Evolutionary conservation across 495 filamentous ascomycete genomes (phyloP).

Genomic region (Delitschia confertaspora): DNA sequence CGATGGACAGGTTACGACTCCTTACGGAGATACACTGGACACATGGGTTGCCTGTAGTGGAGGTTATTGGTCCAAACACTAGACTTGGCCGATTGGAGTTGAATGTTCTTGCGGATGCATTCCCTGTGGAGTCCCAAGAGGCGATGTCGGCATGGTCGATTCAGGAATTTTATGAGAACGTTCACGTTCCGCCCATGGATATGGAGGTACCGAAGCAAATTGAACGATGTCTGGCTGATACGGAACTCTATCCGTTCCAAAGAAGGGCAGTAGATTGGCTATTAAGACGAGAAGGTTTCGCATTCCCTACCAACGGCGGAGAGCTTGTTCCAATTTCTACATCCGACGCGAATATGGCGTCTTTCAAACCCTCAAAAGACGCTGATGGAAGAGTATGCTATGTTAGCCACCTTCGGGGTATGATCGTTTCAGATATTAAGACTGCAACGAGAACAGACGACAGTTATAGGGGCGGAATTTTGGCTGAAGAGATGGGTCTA

Average conservation of each 20-base stretch:
- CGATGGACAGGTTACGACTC: not conserved
- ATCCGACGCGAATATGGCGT: not conserved
- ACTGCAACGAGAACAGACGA: slow-evolving; percentile 36
- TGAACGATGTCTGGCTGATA: slow-evolving; percentile 38
- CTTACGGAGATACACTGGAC: slow-evolving; percentile 15
- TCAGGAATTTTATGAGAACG: slow-evolving; percentile 56
- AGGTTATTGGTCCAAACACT: slow-evolving; percentile 2
- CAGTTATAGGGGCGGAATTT: slow-evolving; percentile 49
- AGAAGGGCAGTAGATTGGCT: slow-evolving; percentile 64
- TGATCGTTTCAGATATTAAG: slow-evolving; percentile 46
- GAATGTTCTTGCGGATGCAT: slow-evolving; percentile 14
- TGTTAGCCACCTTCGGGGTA: slow-evolving; percentile 56
- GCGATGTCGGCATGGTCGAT: slow-evolving; percentile 27
- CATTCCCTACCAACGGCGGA: slow-evolving; percentile 21
- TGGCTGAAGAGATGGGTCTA: slow-evolving; percentile 95
- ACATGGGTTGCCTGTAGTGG: slow-evolving; percentile 12
- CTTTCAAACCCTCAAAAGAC: slow-evolving; percentile 17
- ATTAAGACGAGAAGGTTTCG: slow-evolving; percentile 49
- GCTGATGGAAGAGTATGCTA: slow-evolving; percentile 12
- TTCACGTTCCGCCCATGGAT: slow-evolving; percentile 47
- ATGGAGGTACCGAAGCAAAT: slow-evolving; percentile 37
- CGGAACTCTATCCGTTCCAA: slow-evolving; percentile 62
- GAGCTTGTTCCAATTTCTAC: not conserved
- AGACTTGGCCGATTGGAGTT: slow-evolving; percentile 4
- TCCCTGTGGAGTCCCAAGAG: not conserved